phyloP scores from a whole-genome alignment of 257 asterid genomes.

The Solanum clarkiae region DNA sequence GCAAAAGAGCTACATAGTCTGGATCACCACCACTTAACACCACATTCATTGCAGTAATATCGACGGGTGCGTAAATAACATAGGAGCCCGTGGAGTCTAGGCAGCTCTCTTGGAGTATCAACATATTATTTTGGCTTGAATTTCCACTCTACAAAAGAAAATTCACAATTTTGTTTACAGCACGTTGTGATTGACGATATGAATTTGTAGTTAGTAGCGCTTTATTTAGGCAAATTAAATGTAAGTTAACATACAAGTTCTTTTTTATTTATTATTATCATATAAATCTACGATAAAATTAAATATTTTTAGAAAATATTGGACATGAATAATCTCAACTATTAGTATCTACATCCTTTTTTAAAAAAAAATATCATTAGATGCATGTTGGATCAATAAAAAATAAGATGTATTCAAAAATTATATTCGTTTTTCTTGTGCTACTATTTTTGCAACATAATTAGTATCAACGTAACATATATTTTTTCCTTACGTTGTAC shows the following conservation, averaged over 20 bases:
- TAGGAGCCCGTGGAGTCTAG: slow-evolving; percentile 30
- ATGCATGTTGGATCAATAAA: background rate
- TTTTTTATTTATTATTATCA: background rate
- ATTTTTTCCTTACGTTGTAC: background rate
- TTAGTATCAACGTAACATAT: background rate
- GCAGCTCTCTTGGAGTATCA: slow-evolving; percentile 40
- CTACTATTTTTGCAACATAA: background rate
- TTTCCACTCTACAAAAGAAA: slow-evolving; percentile 23
- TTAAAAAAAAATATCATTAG: background rate
- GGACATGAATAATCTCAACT: background rate
- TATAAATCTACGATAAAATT: background rate
- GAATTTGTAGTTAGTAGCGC: background rate
- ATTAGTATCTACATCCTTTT: background rate
- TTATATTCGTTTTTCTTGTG: too few species aligned
- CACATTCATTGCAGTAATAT: slow-evolving; percentile 32
- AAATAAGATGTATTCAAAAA: background rate
- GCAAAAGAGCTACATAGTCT: slow-evolving; percentile 38
- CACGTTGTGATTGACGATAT: background rate
- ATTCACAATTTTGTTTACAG: background rate
- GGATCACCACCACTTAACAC: slow-evolving; percentile 47
- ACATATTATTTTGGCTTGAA: slow-evolving; percentile 44
- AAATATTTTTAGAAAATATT: background rate
- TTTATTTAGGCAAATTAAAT: background rate
- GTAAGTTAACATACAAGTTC: background rate
- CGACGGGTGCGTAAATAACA: slow-evolving; percentile 42